Evolutionary conservation across 306 rosid genomes (phyloP), one percentile per base, ranked within the genome.

Genomic region (Casuarina glauca): DNA sequence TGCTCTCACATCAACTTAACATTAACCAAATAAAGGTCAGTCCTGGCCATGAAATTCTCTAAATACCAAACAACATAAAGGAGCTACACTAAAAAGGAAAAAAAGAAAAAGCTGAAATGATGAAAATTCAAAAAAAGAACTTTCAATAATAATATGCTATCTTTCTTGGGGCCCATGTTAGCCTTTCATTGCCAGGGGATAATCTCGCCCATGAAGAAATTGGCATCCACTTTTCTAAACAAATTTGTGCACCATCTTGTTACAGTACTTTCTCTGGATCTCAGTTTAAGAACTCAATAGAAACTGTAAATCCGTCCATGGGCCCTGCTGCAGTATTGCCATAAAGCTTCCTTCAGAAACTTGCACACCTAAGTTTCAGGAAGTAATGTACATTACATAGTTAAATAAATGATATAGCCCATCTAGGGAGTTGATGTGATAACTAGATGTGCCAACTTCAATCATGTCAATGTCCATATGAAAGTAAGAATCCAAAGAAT

Each of bases 1-100:
- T 66, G 50, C 50, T 66, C 15, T 17, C 50, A 16, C 71, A 66
- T 6, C 71, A 66, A 66, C 48, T 66, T 49, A 66, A 61, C 19
- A 20, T 41, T 13, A 49, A 71, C 69, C 51, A 68, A 76, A 39
- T 58, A 73, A 60, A 66, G 48, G 16, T 5, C 38, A 67, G 60
- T 45, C 55, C 38, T 26, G 70, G 32, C 69, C 67, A 20, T 79
- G 52, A 32, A 70, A 9, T 64, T 73, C 39, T n/a, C 1, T 50
- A 3, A 39, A 38, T 41, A 5, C 46, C 69, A 63, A 4, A 62
- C 6, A 62, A 62, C 69, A 36, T 63, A 63, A 38, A 6, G 12
- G 45, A 63, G 45, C 69, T 38, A 36, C 32, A 26, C 32, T 26
- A 26, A 26, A 26, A 26, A 26, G 32, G 69, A 38, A 6, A 63